Conservation (phyloP, 177 flowering plant species). For the Vitis hybrid region DNA sequence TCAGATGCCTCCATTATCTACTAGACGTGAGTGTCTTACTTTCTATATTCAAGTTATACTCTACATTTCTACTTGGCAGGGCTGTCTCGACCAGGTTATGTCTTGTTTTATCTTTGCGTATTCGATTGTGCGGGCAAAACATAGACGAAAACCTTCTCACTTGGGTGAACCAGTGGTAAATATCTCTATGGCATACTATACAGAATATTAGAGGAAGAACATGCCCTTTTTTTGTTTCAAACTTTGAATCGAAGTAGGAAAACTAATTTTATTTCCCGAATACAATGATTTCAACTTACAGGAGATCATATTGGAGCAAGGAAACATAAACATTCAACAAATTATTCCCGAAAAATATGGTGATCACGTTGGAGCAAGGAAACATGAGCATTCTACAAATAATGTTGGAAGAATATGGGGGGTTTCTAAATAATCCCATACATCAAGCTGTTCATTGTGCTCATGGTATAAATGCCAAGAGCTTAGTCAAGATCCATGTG, state of each 20-base stretch:
- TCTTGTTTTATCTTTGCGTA: neutral
- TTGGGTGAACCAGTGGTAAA: too few species aligned
- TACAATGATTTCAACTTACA: slow-evolving; percentile 6
- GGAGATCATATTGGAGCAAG: slow-evolving; percentile 9
- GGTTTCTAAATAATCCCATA: slow-evolving; percentile 8
- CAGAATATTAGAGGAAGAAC: neutral
- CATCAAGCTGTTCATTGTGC: slow-evolving; percentile 19
- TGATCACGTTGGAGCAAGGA: slow-evolving; percentile 7
- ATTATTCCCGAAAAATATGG: neutral
- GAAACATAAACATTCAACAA: slow-evolving; percentile 1
- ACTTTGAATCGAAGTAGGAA: neutral
- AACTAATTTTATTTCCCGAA: slow-evolving; percentile 3
- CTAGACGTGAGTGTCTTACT: neutral
- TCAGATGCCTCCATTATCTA: too few species aligned
- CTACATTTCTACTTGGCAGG: neutral
- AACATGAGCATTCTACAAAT: slow-evolving; percentile 1
- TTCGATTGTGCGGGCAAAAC: too few species aligned
- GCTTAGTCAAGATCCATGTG: slow-evolving; percentile 75
- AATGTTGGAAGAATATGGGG: neutral
- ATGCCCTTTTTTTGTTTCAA: neutral
- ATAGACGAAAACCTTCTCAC: too few species aligned
- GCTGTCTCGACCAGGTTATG: neutral
- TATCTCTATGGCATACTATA: too few species aligned
- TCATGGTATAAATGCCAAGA: slow-evolving; percentile 57
- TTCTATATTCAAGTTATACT: neutral